Base-by-base conservation (phyloP, 2,329 filamentous ascomycete species). In the Paramyrothecium sp. region DNA sequence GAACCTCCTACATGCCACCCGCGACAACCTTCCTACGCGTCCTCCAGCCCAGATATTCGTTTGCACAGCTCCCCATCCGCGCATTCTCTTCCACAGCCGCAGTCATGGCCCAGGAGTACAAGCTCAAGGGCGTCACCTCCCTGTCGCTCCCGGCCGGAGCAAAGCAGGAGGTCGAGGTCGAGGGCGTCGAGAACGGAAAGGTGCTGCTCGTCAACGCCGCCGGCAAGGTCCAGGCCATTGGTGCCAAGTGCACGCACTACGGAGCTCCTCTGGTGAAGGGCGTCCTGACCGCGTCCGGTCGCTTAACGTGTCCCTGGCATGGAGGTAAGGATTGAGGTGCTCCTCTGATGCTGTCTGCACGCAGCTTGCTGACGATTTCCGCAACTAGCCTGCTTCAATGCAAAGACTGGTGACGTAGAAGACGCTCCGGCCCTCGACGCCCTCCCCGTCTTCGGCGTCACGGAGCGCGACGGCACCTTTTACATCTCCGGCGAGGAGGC, bases 281-380 rank as follows among this genome's bases (percentile, higher is more conserved):
- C 55, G 88, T 98, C 8, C 76, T 99, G 61, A 91, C 91, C 8
- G 85, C 86, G 3, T 88, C 90, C 64, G 95, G 95, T 5, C 84
- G 92, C 53, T 75, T 99, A 60, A 97, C 91, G 7, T 99, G 95
- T 72, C 92, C 94, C 3, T 98, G 95, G 95, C 94, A 98, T 72
- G 94, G 94, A 78, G 92, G 91, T 95, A 71, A 63, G 81, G 72
- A n/a, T 20, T n/a, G n/a, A n/a, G n/a, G 21, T 30, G 11, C 21
- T 5, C 22, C 23, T 53, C 22, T 20, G 16, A n/a, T 2, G 19
- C 16, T 33, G 11, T 51, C n/a, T 4, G 23, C n/a, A n/a, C 3
- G 7, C 23, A 8, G 21, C 17, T 26, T 48, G 20, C 54, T 63
- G 34, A 62, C 56, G 4, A 51, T 20, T 50, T 38, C 3, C 12